Evolutionary conservation across 2,329 filamentous ascomycete species (phyloP).

Genomic region (Colletotrichum sp.): DNA sequence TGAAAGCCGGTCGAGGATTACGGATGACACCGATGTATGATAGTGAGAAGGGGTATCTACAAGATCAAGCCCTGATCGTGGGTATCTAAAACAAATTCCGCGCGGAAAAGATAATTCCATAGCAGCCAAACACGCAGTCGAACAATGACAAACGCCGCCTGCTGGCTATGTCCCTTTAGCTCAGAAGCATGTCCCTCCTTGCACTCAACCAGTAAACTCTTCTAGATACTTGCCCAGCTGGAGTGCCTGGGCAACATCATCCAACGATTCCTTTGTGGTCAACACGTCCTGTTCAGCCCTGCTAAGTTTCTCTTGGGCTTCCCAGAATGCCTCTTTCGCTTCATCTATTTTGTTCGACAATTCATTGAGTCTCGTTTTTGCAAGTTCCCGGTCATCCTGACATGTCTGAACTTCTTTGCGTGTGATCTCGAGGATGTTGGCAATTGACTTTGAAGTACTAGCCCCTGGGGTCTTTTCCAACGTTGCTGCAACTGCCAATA

Average conservation of each 20-base stretch:
- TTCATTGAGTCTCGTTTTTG: background rate
- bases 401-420: background rate
- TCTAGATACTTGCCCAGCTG: background rate
- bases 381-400: background rate
- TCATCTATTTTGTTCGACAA: background rate
- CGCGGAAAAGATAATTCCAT: background rate
- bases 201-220: background rate
- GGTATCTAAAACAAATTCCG: background rate
- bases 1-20: background rate
- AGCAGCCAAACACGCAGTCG: background rate
- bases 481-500: background rate
- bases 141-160: background rate
- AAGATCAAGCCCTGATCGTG: background rate
- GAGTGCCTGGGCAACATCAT: background rate
- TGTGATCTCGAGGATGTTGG: background rate
- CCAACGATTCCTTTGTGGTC: background rate
- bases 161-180: background rate
- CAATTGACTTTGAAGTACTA: background rate
- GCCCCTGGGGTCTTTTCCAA: background rate
- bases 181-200: background rate
- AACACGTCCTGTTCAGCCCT: background rate
- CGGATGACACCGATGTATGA: background rate
- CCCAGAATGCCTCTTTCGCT: background rate
- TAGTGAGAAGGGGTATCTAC: background rate
- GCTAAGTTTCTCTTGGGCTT: background rate